Evolutionary conservation across 2,329 filamentous ascomycete genomes (phyloP).

Genomic region (Hypoxylon rubiginosum): DNA sequence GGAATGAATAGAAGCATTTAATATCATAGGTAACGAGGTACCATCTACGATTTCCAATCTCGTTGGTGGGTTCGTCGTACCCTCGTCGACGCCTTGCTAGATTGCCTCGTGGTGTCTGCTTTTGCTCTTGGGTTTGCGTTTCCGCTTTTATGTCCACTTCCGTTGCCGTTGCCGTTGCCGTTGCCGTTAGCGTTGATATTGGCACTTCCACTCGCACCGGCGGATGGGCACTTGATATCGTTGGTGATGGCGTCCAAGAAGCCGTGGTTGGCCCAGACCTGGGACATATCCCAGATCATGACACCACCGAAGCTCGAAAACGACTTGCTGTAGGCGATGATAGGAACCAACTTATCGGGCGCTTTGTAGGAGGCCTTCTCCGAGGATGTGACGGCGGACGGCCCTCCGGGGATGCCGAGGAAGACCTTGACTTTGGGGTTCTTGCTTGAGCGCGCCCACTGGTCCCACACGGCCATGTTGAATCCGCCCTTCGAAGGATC

Average conservation of each 20-base stretch:
- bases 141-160: background rate
- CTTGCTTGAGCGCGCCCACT: constrained; percentile 69
- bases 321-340: constrained; percentile 65
- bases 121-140: background rate
- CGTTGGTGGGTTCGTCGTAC: constrained; percentile 26
- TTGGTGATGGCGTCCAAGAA: constrained; percentile 62
- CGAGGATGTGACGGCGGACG: constrained; percentile 63
- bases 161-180: background rate
- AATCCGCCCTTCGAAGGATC: constrained; percentile 59
- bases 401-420: constrained; percentile 69
- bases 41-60: constrained; percentile 19
- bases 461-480: constrained; percentile 73
- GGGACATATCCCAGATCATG: constrained; percentile 77
- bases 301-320: constrained; percentile 73
- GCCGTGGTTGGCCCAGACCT: constrained; percentile 67
- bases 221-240: constrained; percentile 26
- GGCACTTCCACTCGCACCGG: background rate
- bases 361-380: constrained; percentile 57
- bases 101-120: constrained; percentile 11
- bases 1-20: background rate
- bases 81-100: constrained; percentile 1
- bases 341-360: constrained; percentile 58
- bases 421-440: constrained; percentile 73
- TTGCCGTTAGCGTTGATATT: background rate
- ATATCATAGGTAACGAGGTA: background rate